Evolutionary conservation across 441 rosid species (phyloP).

Genomic region (Melastoma candidum): DNA sequence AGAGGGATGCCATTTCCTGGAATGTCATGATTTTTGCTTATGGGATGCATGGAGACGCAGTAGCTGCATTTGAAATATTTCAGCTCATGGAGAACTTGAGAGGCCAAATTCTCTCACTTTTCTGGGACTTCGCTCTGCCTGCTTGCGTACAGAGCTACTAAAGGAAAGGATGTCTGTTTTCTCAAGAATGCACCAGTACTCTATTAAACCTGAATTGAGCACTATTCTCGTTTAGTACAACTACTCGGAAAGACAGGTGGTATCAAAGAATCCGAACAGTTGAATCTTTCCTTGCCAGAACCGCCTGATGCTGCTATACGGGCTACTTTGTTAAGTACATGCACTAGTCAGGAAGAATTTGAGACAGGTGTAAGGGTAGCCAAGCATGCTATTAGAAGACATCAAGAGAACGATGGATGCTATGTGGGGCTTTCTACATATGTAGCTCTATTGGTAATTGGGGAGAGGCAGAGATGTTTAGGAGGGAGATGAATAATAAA

Average conservation of each 20-base stretch:
- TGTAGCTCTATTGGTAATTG: constrained; percentile 42
- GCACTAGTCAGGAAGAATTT: constrained; percentile 28
- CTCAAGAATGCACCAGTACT: constrained; percentile 27
- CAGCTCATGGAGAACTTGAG: constrained; percentile 34
- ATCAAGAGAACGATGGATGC: constrained; percentile 42
- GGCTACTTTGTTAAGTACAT: constrained; percentile 43
- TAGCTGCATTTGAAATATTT: constrained; percentile 35
- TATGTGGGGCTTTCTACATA: constrained; percentile 38
- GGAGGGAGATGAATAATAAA: constrained; percentile 34
- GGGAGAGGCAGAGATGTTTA: constrained; percentile 33
- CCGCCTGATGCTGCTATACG: constrained; percentile 39
- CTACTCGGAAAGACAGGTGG: constrained; percentile 48
- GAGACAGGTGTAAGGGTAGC: constrained; percentile 45
- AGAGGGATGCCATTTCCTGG: constrained; percentile 39
- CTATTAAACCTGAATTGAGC: constrained; percentile 37
- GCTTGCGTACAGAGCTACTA: constrained; percentile 39
- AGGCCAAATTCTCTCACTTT: constrained; percentile 42
- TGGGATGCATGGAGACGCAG: constrained; percentile 40
- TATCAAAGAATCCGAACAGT: constrained; percentile 38
- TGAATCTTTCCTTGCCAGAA: constrained; percentile 38
- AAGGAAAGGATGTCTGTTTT: constrained; percentile 36
- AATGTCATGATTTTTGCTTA: constrained; percentile 51
- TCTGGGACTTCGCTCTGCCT: constrained; percentile 49
- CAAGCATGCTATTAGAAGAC: constrained; percentile 31
- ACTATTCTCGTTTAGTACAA: constrained; percentile 47